Base-by-base conservation (phyloP, 495 filamentous ascomycete genomes). In the Bombardia bombarda region DNA sequence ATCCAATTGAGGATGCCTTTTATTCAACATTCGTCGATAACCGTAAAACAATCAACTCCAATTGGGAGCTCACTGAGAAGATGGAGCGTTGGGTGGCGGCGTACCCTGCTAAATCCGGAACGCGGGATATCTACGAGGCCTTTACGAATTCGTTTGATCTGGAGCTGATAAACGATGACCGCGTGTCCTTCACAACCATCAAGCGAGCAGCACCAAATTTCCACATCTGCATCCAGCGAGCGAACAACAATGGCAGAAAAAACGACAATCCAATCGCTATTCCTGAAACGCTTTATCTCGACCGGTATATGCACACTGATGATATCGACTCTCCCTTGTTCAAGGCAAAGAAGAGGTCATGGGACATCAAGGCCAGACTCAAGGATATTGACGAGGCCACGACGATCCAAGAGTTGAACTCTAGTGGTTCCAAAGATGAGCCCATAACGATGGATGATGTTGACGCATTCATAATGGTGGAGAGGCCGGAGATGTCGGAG, bases 161-260 rank as follows among this genome's bases (percentile, higher is more conserved):
- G 23, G 83, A 90, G 54, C 73, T 78, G 26, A 73, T 90, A 13
- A 79, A 80, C 7, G 74, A 77, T 10, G 67, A 71, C 6, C 63
- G 75, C 12, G 74, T 78, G 42, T 80, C 86, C 40, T 95, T 78
- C 57, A 78, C 81, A 25, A 81, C 85, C 2, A 90, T 97, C 44
- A 78, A 74, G 49, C 66, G 71, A 5, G 68, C 90, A 7, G 88
- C 92, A 3, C 90, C 90, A 0, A 73, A 97, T 34, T 68, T 96
- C 13, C 88, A 95, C 57, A 79, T 98, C 33, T 86, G 87, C 51
- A 85, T 96, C 16, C 86, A 90, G 52, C 78, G 92, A 17, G 80
- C 82, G 7, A 79, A 82, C 25, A 89, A 85, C 40, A 65, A 70
- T 0, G 82, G 73, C 55, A n/a, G n/a, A n/a, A 96, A 95, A 49